A percentile compares a stretch with the other conserved stretches of the same genome.
Conservation (phyloP, 345 rosid genomes). For the Citrus mangshanensis region DNA sequence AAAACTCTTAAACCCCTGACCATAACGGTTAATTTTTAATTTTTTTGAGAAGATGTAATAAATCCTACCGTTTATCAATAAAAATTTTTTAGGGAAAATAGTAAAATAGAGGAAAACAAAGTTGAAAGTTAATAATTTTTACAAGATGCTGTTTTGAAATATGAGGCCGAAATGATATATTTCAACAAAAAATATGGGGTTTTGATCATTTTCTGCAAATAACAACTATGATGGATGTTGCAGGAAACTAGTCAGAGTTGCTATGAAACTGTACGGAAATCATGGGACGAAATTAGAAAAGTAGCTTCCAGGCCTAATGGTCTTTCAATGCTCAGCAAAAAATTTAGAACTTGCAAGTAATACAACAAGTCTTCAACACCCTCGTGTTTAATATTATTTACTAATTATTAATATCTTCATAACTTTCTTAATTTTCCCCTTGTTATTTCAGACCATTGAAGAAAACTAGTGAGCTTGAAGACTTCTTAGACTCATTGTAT, state of each 20-base stretch:
- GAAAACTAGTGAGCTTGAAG: constrained; percentile 26
- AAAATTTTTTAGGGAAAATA: too few species aligned
- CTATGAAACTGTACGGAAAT: constrained; percentile 36
- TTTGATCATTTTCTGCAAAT: too few species aligned
- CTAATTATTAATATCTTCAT: too few species aligned
- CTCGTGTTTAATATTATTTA: neutral
- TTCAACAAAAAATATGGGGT: too few species aligned
- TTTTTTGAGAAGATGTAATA: too few species aligned
- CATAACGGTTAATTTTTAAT: too few species aligned
- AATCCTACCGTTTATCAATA: too few species aligned
- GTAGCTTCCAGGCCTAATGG: neutral
- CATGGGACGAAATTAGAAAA: constrained; percentile 34
- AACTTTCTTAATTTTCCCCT: neutral
- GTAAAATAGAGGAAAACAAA: too few species aligned
- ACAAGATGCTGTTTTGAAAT: too few species aligned
- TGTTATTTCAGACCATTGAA: constrained; percentile 26
- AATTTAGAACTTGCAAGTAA: constrained; percentile 15
- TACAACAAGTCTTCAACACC: neutral
- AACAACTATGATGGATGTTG: constrained; percentile 21
- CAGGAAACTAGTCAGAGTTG: constrained; percentile 50
- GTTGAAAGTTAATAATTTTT: too few species aligned
- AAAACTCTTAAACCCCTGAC: too few species aligned
- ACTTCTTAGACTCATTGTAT: constrained; percentile 32
- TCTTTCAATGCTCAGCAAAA: neutral
- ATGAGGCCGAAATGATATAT: too few species aligned